These are phyloP conservation scores for Lenwebbia sp. DNA, from an alignment of 345 rosid species.

Conservation along the genomic window DNA sequence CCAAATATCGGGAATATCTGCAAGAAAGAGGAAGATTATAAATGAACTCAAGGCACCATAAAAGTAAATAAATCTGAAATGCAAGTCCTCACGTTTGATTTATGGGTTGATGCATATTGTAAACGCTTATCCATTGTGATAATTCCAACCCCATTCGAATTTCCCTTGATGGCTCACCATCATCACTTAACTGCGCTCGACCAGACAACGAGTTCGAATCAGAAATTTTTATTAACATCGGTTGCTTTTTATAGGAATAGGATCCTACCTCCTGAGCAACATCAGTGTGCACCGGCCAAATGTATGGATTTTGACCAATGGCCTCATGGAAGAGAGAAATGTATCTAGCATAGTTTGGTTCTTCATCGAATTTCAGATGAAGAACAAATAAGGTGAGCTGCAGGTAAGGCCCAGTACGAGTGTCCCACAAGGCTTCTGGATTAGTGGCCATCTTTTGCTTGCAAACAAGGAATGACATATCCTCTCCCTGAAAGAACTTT, in stretches of 20 bases:
- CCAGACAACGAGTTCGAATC: neutral
- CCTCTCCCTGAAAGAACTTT: neutral
- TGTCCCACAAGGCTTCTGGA: neutral
- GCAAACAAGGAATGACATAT: neutral
- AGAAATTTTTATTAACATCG: neutral
- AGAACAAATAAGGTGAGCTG: neutral
- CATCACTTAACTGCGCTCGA: neutral
- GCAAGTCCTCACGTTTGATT: neutral
- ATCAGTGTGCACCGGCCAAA: slow-evolving; percentile 1
- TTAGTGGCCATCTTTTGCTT: slow-evolving; percentile 2
- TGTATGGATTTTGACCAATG: neutral
- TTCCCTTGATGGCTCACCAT: neutral
- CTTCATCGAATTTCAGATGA: neutral
- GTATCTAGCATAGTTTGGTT: neutral
- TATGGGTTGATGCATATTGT: neutral
- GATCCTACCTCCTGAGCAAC: neutral
- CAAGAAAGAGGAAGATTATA: neutral
- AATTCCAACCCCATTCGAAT: neutral
- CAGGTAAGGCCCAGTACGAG: neutral
- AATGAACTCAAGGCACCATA: neutral
- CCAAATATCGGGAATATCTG: slow-evolving; percentile 77
- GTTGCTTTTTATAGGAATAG: neutral
- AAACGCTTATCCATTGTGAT: slow-evolving; percentile 1
- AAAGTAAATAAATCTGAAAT: neutral
- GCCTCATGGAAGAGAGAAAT: neutral